Evolutionary conservation across 257 asterid genomes (phyloP), one percentile per base, ranked within the genome.

Genomic region (Capsicum rhomboideum): DNA sequence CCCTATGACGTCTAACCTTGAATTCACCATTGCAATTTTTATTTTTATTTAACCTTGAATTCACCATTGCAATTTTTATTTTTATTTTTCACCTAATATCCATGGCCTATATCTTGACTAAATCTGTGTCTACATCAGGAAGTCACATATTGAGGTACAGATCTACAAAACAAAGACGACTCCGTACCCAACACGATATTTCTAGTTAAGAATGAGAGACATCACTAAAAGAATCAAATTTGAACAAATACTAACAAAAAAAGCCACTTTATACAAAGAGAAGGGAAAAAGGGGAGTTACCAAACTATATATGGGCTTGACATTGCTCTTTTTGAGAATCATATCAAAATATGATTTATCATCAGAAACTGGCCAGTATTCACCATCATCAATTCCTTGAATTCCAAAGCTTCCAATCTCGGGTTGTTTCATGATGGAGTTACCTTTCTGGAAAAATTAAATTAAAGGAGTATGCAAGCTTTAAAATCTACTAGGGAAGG

Each of bases 271-370:
- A 16, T 28, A 64, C 3, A 29, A 34, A 17, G 21, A 18, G 52
- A 20, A 2, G 9, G 8, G 6, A 5, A 10, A 37, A 31, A 67
- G 28, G 26, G 67, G 44, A 53, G 17, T 86, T 87, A 89, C 91
- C 89, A 88, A 18, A 6, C 0, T 4, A 13, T 26, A 75, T n/a
- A 8, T 61, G 53, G 40, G 44, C 9, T 4, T 44, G 69, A 84
- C 26, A 26, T 75, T 78, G 40, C 88, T 42, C 63, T 67, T 82
- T 13, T 80, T 2, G 1, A 91, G 29, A 71, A 84, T n/a, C 13
- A 86, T 88, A 34, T 34, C 37, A 34, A 34, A 2, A 34, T 34
- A 34, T 34, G 37, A 34, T 34, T 34, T 34, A 2, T 34, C 37
- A 2, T 34, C 37, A 34, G 37, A 75, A 68, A 91, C 84, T 40